Percentiles rank a stretch among this genome's conserved stretches.
Conservation (phyloP, 2,329 filamentous ascomycete genomes). For the Trichophyton benhamiae region DNA sequence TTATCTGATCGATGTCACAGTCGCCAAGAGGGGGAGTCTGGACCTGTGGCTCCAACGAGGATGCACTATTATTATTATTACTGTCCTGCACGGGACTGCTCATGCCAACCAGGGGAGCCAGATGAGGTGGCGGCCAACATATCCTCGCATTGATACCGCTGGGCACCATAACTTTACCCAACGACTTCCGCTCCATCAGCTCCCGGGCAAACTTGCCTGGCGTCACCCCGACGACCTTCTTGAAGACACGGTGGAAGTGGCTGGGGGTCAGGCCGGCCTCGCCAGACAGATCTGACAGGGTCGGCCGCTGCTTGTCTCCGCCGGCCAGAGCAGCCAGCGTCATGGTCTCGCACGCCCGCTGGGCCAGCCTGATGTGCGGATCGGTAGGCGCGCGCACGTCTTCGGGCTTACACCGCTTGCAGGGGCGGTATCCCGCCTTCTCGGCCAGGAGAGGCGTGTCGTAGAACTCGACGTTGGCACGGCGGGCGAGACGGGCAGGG, state of each 20-base stretch:
- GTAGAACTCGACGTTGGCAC: conserved; percentile 46
- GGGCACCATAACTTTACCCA: conserved; percentile 11
- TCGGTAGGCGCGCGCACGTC: conserved; percentile 18
- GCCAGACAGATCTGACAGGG: conserved; percentile 35
- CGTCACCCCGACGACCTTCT: conserved; percentile 39
- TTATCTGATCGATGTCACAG: not conserved
- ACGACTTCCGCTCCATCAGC: conserved; percentile 13
- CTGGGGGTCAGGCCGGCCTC: conserved; percentile 39
- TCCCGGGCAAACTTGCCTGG: conserved; percentile 31
- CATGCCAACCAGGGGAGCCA: not conserved
- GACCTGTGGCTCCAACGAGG: not conserved
- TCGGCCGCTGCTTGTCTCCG: conserved; percentile 21
- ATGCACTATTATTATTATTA: not conserved
- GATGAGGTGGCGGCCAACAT: conserved; percentile 7
- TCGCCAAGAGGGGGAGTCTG: conserved; percentile 1
- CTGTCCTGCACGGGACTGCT: not conserved
- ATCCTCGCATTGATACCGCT: conserved; percentile 10
- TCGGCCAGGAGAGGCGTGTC: conserved; percentile 37
- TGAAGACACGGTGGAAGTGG: conserved; percentile 46
- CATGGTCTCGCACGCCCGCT: conserved; percentile 24
- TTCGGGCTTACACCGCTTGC: conserved; percentile 45
- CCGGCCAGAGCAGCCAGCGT: conserved; percentile 17
- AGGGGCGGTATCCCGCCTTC: conserved; percentile 41
- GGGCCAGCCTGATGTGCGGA: conserved; percentile 23
- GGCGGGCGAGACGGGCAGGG: conserved; percentile 44